Base-by-base conservation (phyloP, 441 rosid genomes). In the California macrophylla region DNA sequence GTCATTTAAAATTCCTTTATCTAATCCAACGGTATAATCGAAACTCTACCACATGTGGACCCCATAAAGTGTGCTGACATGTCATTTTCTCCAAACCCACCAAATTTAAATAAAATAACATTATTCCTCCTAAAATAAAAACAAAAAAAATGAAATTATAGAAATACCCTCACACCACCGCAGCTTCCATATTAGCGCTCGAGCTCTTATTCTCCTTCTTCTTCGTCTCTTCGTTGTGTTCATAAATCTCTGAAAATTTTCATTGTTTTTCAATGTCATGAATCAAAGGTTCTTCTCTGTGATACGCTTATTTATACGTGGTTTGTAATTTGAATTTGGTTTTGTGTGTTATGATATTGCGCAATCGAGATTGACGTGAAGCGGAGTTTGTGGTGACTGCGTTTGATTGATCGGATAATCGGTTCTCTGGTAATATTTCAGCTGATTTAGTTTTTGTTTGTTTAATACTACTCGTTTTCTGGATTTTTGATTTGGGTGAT, bases 391-490 rank as follows among this genome's bases (percentile, higher is more conserved):
- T 52, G 24, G 7, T 45, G 5, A 18, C 23, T 15, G 60, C 23
- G 25, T 18, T 52, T 21, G 23, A 9, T 52, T 52, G 60, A 52
- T 18, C 60, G 60, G 23, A 52, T 18, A 52, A 52, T 52, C 60
- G 25, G 60, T 52, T 52, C 25, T 52, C 60, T 52, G 60, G 60
- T 52, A 18, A 52, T 52, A 20, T 52, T 52, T 52, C 60, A 52
- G 60, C 60, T 52, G 23, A 6, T 52, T 52, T 52, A 47, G 18
- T 16, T 3, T 6, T 18, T 50, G 3, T 47, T 50, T 15, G 16
- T 42, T 42, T 16, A 12, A 12, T 15, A 12, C 6, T 50, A 5
- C 23, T 50, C 58, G 58, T 50, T 7, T 50, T 16, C 0, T 36
- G 4, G 58, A 15, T 20, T 50, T 50, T 52, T 47, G 60, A 52